A percentile compares a stretch with the other conserved stretches of the same genome.
Conservation (phyloP, 208 protist species). For the Trypanosoma scelopori region DNA sequence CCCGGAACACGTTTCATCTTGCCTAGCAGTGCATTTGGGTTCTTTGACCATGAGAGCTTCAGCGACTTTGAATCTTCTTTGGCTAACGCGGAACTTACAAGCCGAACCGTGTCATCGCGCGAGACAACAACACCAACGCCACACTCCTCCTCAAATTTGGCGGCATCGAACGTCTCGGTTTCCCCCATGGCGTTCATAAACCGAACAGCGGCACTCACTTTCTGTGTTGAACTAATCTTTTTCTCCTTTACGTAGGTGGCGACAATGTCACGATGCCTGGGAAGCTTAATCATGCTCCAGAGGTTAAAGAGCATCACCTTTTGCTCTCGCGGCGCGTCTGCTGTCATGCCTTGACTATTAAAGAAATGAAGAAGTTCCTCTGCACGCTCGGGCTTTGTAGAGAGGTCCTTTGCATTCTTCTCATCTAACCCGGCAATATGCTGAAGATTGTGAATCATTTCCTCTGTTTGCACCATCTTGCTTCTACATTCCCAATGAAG, state of each 20-base stretch:
- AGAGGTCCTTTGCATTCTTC: constrained; percentile 85
- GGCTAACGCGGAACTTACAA: constrained; percentile 58
- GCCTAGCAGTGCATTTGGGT: constrained; percentile 80
- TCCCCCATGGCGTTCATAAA: constrained; percentile 65
- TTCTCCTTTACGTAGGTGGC: constrained; percentile 54
- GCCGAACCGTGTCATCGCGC: constrained; percentile 37
- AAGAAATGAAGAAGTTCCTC: constrained; percentile 83
- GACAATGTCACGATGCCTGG: constrained; percentile 65
- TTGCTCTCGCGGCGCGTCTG: constrained; percentile 57
- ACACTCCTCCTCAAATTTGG: constrained; percentile 61
- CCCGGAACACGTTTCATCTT: constrained; percentile 70
- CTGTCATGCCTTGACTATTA: constrained; percentile 41
- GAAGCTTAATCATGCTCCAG: constrained; percentile 85
- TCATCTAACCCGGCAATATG: constrained; percentile 85
- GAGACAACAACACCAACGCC: constrained; percentile 76
- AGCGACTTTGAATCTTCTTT: constrained; percentile 51
- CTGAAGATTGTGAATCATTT: constrained; percentile 51
- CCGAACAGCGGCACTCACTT: constrained; percentile 78
- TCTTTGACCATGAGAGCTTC: constrained; percentile 78
- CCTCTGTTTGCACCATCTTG: constrained; percentile 23
- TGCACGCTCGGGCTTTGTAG: constrained; percentile 84
- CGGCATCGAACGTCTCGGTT: constrained; percentile 37
- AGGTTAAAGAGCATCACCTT: constrained; percentile 89
- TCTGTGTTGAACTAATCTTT: constrained; percentile 81
- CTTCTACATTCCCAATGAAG: constrained; percentile 20